Base-by-base conservation (phyloP, 1,284 basidiomycete genomes). In the Ustilago crameri region DNA sequence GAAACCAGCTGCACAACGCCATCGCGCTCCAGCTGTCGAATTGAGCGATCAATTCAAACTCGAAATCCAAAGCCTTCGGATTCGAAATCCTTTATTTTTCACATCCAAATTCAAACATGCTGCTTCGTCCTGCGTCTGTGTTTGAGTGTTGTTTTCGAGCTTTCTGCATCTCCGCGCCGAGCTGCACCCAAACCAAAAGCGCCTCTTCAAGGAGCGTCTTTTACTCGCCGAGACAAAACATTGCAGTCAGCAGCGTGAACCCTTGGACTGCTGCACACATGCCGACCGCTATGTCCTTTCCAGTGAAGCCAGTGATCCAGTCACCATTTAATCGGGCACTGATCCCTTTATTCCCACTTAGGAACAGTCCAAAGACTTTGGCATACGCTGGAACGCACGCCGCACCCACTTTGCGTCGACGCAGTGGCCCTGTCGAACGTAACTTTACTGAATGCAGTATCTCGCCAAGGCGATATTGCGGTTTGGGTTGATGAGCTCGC, bases 141-240 rank as follows among this genome's bases (percentile, higher is more conserved):
- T 37, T 8, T 37, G 41, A 22, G 41, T 42, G 41, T 42, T 42
- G 41, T 42, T 42, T 42, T 42, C 35, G n/a, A 8, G 12, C 5
- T 32, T 23, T 18, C 37, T 51, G 49, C 50, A 51, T 26, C 50
- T 42, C 17, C 32, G 42, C 51, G 42, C 51, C 51, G 42, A 52
- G 42, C 41, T 8, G 30, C 32, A 42, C 14, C 14, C 30, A 30
- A 30, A 17, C 8, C 9, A 15, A 17, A n/a, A n/a, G 23, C 24
- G 1, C 8, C 23, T 15, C 43, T 27, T 14, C 10, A 9, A 27
- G 17, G 17, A 10, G 12, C 30, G 20, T 22, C 22, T 47, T 47
- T 35, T 30, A 38, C 47, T 37, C 47, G 26, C 47, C 47, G 47
- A 49, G 47, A 49, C 35, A 49, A 8, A 38, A 20, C 5, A 27